These are phyloP conservation scores for Botrytis squamosa DNA, from an alignment of 2,329 filamentous ascomycete genomes.

Conservation along the genomic window DNA sequence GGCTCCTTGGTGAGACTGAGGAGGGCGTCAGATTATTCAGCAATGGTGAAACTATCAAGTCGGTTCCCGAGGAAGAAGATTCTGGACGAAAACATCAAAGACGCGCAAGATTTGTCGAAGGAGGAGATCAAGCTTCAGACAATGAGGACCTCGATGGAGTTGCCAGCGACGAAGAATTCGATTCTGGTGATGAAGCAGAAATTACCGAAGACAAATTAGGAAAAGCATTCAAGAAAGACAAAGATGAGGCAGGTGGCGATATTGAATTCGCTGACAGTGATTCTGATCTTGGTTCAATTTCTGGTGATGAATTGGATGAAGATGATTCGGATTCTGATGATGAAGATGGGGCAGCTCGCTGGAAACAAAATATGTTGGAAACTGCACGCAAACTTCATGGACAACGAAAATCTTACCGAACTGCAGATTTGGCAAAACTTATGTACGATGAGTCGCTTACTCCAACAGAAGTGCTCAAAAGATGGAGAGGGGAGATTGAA, in stretches of 20 bases:
- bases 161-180: slow-evolving; percentile 36
- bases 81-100: slow-evolving; percentile 60
- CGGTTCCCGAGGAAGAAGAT: slow-evolving; percentile 58
- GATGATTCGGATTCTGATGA: slow-evolving; percentile 50
- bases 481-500: slow-evolving; percentile 71
- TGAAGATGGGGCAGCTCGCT: slow-evolving; percentile 63
- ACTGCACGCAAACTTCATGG: slow-evolving; percentile 72
- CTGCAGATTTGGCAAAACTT: slow-evolving; percentile 78
- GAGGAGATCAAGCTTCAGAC: slow-evolving; percentile 58
- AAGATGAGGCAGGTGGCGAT: slow-evolving; percentile 58
- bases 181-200: slow-evolving; percentile 55
- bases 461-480: slow-evolving; percentile 70
- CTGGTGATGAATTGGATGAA: slow-evolving; percentile 50
- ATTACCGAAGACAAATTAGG: slow-evolving; percentile 60
- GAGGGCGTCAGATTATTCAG: slow-evolving; percentile 83
- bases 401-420: slow-evolving; percentile 69
- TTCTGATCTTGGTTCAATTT: slow-evolving; percentile 90
- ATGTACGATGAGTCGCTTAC: slow-evolving; percentile 84
- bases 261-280: slow-evolving; percentile 94
- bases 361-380: slow-evolving; percentile 84
- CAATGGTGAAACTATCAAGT: slow-evolving; percentile 67
- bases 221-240: slow-evolving; percentile 55
- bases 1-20: slow-evolving; percentile 77
- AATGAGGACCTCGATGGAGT: slow-evolving; percentile 56
- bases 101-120: slow-evolving; percentile 53